Base-by-base conservation (phyloP, 192 early-diverging fungal species). In the Phycomyces blakesleeanus region DNA sequence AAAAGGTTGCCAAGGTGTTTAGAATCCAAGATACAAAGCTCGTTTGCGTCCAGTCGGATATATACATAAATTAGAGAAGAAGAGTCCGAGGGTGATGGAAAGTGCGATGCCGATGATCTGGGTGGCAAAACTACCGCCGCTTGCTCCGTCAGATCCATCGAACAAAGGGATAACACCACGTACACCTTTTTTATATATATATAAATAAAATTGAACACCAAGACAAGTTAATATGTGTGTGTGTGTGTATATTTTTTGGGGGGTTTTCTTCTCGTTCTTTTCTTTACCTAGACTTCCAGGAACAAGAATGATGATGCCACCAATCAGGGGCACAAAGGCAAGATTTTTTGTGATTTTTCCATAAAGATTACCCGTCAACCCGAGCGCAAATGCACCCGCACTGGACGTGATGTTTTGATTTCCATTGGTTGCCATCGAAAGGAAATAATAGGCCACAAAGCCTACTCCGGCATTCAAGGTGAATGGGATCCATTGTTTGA, bases 231-330 rank as follows among this genome's bases (percentile, higher is more conserved):
- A n/a, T n/a, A n/a, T n/a, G n/a, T n/a, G n/a, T n/a, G n/a, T n/a
- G n/a, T n/a, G 40, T 41, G 40, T 10, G 40, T 41, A 14, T 41
- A 10, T 41, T 6, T 41, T 41, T 10, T 41, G 40, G 6, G 14
- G 40, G 40, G 14, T 10, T 41, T 6, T 14, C 40, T 41, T 41
- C 8, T 41, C 40, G 6, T 41, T 47, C 18, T 26, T 2, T 53
- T 21, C 8, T 20, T 57, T 53, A 38, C 91, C 90, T n/a, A 93
- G 70, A 67, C 81, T 85, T 50, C 93, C 93, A 6, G 93, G 94
- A 0, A 93, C 92, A 65, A 93, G 76, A 39, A 94, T 72, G 49
- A 91, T 71, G 6, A 95, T 88, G 24, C 92, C 93, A 52, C 87
- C 85, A 27, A 95, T 72, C 39, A 95, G 83, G 12, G 91, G 89